phyloP scores from a whole-genome alignment of 352 stramenopile genomes.

The Globisporangium radiosum region DNA sequence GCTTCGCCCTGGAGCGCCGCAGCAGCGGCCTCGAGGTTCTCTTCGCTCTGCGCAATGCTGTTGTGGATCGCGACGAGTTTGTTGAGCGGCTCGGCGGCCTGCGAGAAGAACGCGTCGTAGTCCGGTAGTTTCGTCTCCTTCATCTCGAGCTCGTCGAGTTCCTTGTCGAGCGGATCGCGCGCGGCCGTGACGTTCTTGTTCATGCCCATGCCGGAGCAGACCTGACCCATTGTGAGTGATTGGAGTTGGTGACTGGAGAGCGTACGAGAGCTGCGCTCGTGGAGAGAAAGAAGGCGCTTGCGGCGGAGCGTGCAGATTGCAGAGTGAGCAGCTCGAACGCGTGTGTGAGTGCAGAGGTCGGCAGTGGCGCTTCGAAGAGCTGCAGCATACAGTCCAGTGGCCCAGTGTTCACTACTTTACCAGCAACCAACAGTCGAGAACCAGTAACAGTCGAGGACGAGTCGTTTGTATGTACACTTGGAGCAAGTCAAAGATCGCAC shows the following conservation, averaged over 20 bases:
- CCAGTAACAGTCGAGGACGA: too few relatives aligned
- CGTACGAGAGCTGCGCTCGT: not conserved
- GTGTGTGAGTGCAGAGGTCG: too few relatives aligned
- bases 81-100: conserved; percentile 13
- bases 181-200: conserved; percentile 22
- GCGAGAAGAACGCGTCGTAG: conserved; percentile 21
- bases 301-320: conserved; percentile 24
- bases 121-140: conserved; percentile 20
- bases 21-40: conserved; percentile 43
- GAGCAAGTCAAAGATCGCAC: too few relatives aligned
- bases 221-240: conserved; percentile 42
- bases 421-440: too few relatives aligned
- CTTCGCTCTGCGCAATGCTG: conserved; percentile 43
- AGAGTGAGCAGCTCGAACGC: conserved; percentile 18
- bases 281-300: conserved; percentile 6
- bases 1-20: conserved; percentile 43
- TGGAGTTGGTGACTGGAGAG: not conserved
- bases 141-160: conserved; percentile 24
- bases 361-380: not conserved
- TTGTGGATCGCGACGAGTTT: conserved; percentile 33
- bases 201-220: conserved; percentile 39
- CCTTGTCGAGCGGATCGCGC: conserved; percentile 22
- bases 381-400: not conserved
- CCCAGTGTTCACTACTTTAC: too few relatives aligned
- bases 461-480: too few relatives aligned